Base-by-base conservation (phyloP, 495 filamentous ascomycete genomes). In the Diplogelasinospora grovesii region DNA sequence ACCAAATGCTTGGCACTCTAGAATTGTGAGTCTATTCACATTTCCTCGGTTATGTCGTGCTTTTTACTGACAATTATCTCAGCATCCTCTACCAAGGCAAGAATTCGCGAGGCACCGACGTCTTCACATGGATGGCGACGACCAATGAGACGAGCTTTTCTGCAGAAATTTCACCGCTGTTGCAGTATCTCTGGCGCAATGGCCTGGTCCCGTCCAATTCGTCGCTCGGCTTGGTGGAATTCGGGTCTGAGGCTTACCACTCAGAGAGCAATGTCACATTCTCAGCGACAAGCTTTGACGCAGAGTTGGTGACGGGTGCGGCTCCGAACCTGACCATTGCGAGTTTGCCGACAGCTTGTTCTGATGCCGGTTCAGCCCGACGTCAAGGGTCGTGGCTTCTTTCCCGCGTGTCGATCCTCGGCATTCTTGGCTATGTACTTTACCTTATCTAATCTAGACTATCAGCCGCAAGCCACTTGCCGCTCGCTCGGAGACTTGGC, bases 231-330 rank as follows among this genome's bases (percentile, higher is more conserved):
- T 19, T 50, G 7, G 45, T 60, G 14, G 39, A 31, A 5, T 60
- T 60, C 42, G 56, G 56, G 5, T 44, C 48, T 18, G 56, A 60
- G 22, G 50, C 48, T 4, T 57, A 44, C 30, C 48, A 51, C 25
- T 54, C 56, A n/a, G 36, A 22, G 1, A 43, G 34, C 23, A 55
- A 48, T 22, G 56, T 60, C 35, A 60, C 53, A 7, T 60, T 60
- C 36, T 48, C 50, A 19, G 48, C 54, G 1, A 30, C 45, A 6
- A 39, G 39, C 18, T 60, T 55, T 21, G 37, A 21, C 10, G 37
- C 52, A 25, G 14, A 35, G 6, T 27, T 59, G n/a, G 21, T 46
- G 16, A 36, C 39, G 30, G 56, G 50, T 16, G 28, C 44, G 34
- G 53, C 56, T 11, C 56, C 53, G 39, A 38, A 24, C 0, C 34